Percentiles rank a stretch among this genome's conserved stretches.
Conservation (phyloP, 495 filamentous ascomycete species). For the Cairneyella variabilis region DNA sequence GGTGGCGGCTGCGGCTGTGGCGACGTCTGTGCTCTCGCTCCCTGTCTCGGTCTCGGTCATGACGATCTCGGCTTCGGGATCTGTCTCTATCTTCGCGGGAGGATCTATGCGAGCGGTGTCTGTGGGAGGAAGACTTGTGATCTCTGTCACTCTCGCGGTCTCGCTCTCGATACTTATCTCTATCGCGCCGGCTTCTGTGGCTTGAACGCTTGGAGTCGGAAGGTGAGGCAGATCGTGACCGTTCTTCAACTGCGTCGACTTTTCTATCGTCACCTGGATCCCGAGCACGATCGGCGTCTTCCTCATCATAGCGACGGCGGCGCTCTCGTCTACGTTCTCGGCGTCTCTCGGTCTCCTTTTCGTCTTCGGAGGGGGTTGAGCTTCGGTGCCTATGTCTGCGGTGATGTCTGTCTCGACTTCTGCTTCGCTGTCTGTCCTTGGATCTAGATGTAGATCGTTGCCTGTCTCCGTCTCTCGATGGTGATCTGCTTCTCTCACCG, state of each 20-base stretch:
- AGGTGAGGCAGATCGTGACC: conserved; percentile 23
- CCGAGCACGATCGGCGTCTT: conserved; percentile 7
- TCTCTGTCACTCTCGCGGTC: conserved; percentile 34
- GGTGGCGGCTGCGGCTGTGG: conserved; percentile 28
- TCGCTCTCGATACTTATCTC: conserved; percentile 41
- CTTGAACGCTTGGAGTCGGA: conserved; percentile 22
- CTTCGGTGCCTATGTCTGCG: conserved; percentile 58
- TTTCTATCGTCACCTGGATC: conserved; percentile 14
- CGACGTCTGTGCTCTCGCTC: conserved; percentile 28
- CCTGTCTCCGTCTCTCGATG: conserved; percentile 13
- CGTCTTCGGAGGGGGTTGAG: conserved; percentile 40
- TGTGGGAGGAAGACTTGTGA: conserved; percentile 28
- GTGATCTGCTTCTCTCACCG: conserved; percentile 20
- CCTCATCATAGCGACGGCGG: conserved; percentile 23
- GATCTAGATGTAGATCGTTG: conserved; percentile 34
- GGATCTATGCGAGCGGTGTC: conserved; percentile 24
- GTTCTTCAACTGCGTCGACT: conserved; percentile 12
- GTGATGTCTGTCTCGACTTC: conserved; percentile 49
- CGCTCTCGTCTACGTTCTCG: conserved; percentile 39
- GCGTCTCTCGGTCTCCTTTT: conserved; percentile 45
- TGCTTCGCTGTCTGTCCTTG: conserved; percentile 26
- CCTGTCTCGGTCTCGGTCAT: conserved; percentile 31
- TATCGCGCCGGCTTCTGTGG: conserved; percentile 34
- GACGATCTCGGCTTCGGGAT: conserved; percentile 37
- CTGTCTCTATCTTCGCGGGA: conserved; percentile 21